phyloP scores from a whole-genome alignment of 192 early-diverging fungal genomes.

The Backusella luteola region DNA sequence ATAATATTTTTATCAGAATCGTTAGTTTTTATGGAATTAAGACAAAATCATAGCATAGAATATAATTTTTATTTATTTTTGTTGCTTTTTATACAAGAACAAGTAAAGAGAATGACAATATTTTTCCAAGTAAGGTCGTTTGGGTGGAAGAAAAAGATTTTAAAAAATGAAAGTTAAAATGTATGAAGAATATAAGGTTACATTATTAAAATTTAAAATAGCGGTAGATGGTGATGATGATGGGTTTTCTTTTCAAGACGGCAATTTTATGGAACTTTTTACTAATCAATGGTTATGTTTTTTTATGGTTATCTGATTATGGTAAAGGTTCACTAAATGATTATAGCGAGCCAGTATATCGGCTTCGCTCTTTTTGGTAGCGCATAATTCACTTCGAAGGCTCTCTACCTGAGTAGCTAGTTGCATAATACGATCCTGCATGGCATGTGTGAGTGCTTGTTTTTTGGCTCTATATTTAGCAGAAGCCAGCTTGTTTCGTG shows the following conservation, averaged over 20 bases:
- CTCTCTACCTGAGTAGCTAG: slow-evolving; percentile 1
- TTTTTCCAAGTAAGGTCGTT: too few species aligned
- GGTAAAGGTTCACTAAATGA: not conserved
- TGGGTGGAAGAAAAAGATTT: too few species aligned
- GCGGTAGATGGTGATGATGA: not conserved
- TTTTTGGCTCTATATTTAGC: slow-evolving; percentile 18
- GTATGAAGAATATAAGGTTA: not conserved
- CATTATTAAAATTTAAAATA: not conserved
- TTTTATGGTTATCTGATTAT: not conserved
- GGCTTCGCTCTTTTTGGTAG: not conserved
- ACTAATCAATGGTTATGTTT: not conserved
- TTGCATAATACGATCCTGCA: slow-evolving; percentile 13
- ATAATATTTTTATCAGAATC: too few species aligned
- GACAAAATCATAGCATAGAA: too few species aligned
- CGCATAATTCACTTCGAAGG: not conserved
- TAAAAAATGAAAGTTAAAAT: not conserved
- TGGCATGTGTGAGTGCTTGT: slow-evolving; percentile 12
- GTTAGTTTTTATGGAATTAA: too few species aligned
- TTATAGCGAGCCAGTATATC: not conserved
- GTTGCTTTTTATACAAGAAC: not conserved
- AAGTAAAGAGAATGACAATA: not conserved
- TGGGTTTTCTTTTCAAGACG: not conserved
- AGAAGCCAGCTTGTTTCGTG: slow-evolving; percentile 13
- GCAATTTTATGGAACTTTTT: not conserved
- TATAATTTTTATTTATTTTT: not conserved